Percentiles rank a stretch among this genome's conserved stretches.
phyloP scores from a whole-genome alignment of 495 filamentous ascomycete genomes.

The Penicillium lividum region DNA sequence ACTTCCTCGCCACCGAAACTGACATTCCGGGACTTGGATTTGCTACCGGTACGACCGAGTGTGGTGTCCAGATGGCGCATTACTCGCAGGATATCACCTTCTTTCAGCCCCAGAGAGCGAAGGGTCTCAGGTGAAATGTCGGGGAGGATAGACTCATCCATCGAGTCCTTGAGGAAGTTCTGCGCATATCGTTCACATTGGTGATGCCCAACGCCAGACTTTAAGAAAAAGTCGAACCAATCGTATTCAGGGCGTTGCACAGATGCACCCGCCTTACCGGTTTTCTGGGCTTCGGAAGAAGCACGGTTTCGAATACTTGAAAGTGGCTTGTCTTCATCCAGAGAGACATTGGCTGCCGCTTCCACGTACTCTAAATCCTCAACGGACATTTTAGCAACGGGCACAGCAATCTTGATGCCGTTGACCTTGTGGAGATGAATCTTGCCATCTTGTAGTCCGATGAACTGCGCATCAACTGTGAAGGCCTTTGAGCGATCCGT shows the following conservation, averaged over 20 bases:
- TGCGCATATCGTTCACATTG: slow-evolving; percentile 92
- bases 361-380: slow-evolving; percentile 96
- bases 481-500: slow-evolving; percentile 94
- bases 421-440: slow-evolving; percentile 98
- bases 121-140: slow-evolving; percentile 82
- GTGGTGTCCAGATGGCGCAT: slow-evolving; percentile 87
- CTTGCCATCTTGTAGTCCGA: slow-evolving; percentile 87
- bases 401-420: slow-evolving; percentile 97
- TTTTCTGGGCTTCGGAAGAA: slow-evolving; percentile 25
- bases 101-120: slow-evolving; percentile 83
- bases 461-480: slow-evolving; percentile 96
- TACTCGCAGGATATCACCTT: slow-evolving; percentile 94
- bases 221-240: slow-evolving; percentile 98
- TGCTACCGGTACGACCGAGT: slow-evolving; percentile 63
- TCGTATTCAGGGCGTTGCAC: slow-evolving; percentile 74
- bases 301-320: slow-evolving; percentile 63
- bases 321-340: slow-evolving; percentile 96
- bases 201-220: slow-evolving; percentile 84
- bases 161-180: slow-evolving; percentile 84
- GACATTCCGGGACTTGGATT: slow-evolving; percentile 59
- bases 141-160: slow-evolving; percentile 88
- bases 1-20: slow-evolving; percentile 61
- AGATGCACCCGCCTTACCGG: slow-evolving; percentile 48
- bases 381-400: slow-evolving; percentile 89
- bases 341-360: slow-evolving; percentile 74